phyloP scores from a whole-genome alignment of 345 rosid genomes.

The Euphorbia peplus region DNA sequence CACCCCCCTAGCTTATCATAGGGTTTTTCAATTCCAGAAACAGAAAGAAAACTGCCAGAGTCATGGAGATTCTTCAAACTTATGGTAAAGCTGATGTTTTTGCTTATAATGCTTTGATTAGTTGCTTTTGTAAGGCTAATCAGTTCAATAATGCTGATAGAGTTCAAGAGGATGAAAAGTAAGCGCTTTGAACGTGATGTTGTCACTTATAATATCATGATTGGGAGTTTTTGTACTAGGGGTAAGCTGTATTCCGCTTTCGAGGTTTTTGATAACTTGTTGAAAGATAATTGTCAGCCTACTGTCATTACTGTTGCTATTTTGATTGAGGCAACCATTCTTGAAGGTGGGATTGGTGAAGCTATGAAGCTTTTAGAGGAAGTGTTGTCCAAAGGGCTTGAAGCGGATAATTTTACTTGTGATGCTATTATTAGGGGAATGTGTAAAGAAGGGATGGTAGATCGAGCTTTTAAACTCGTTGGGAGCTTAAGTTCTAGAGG shows the following conservation, averaged over 20 bases:
- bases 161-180: conserved; percentile 62
- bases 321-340: conserved; percentile 68
- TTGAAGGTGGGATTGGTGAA: conserved; percentile 52
- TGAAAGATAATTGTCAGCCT: conserved; percentile 61
- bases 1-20: conserved; percentile 61
- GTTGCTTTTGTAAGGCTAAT: conserved; percentile 75
- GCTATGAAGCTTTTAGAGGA: conserved; percentile 80
- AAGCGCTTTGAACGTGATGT: conserved; percentile 68
- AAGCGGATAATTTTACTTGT: conserved; percentile 63
- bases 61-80: conserved; percentile 71
- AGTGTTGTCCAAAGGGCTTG: conserved; percentile 61
- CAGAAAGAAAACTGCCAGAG: conserved; percentile 55
- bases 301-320: conserved; percentile 78
- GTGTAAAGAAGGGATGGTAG: conserved; percentile 66
- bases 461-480: conserved; percentile 54
- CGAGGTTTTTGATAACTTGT: conserved; percentile 53
- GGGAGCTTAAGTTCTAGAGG: conserved; percentile 46
- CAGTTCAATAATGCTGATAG: conserved; percentile 53
- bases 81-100: conserved; percentile 70
- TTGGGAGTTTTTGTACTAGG: conserved; percentile 66
- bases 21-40: conserved; percentile 57
- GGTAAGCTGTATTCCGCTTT: conserved; percentile 65
- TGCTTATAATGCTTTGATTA: conserved; percentile 76
- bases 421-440: conserved; percentile 71
- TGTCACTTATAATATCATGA: conserved; percentile 76